These are phyloP conservation scores for Fraxinus nigra DNA, from an alignment of 305 asterid species.

Conservation along the genomic window DNA sequence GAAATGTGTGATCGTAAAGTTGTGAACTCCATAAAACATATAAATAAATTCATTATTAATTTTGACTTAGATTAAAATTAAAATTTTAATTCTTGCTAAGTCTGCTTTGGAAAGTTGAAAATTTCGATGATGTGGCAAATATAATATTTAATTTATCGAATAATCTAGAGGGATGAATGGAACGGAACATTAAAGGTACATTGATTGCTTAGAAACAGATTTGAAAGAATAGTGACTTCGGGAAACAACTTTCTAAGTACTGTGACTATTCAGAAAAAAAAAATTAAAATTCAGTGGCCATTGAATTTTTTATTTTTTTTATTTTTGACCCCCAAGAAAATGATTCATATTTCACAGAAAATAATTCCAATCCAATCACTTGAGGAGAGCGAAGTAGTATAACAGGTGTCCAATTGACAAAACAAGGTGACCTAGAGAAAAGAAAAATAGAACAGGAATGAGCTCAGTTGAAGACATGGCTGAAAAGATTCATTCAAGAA, in stretches of 20 bases:
- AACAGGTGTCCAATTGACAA: not conserved
- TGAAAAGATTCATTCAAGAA: constrained; percentile 39
- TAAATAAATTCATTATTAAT: no score
- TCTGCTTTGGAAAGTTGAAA: not conserved
- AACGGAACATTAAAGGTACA: not conserved
- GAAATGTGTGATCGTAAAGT: no score
- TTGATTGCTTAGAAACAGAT: not conserved
- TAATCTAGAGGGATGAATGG: not conserved
- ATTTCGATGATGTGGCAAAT: not conserved
- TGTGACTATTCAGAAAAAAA: not conserved
- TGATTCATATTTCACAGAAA: not conserved
- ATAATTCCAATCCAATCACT: not conserved
- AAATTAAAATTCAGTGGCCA: not conserved
- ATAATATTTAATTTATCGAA: not conserved
- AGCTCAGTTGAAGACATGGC: constrained; percentile 25
- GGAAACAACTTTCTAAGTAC: not conserved
- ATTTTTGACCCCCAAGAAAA: not conserved
- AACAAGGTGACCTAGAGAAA: not conserved
- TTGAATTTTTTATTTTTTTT: no score
- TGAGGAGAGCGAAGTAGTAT: not conserved
- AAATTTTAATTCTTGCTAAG: no score
- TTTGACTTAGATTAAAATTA: no score
- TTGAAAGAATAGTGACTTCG: not conserved
- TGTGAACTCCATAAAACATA: no score
- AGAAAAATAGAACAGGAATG: not conserved